phyloP scores from a whole-genome alignment of 371 early-diverging fungal genomes.

The Modicella reniformis region DNA sequence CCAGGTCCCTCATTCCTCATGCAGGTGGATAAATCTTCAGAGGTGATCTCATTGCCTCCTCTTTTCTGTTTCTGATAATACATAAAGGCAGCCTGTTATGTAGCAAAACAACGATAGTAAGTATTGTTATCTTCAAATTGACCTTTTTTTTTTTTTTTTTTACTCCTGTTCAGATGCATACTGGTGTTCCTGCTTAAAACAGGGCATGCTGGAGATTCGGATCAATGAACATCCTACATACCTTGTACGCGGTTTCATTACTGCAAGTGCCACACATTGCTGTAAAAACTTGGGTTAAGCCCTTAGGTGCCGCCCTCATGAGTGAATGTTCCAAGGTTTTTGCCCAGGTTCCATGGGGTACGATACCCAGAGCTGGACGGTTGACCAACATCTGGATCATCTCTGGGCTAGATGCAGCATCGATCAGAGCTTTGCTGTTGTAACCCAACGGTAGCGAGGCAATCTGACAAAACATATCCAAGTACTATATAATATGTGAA shows the following conservation, averaged over 20 bases:
- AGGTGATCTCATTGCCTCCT: slow-evolving; percentile 60
- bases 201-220: neutral
- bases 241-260: slow-evolving; percentile 81
- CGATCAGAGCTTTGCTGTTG: slow-evolving; percentile 75
- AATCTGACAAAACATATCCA: slow-evolving; percentile 81
- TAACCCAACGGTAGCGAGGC: slow-evolving; percentile 84
- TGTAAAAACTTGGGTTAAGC: slow-evolving; percentile 79
- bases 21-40: slow-evolving; percentile 64
- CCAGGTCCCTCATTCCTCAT: slow-evolving; percentile 80
- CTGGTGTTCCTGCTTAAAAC: no score
- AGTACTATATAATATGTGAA: slow-evolving; percentile 41
- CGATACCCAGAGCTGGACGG: slow-evolving; percentile 77
- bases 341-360: slow-evolving; percentile 74
- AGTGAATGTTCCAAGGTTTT: slow-evolving; percentile 71
- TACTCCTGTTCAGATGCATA: no score
- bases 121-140: no score
- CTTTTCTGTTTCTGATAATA: slow-evolving; percentile 68
- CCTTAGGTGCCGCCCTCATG: slow-evolving; percentile 75
- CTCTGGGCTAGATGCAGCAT: slow-evolving; percentile 59
- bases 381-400: slow-evolving; percentile 53
- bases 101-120: no score
- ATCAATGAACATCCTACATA: neutral
- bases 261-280: slow-evolving; percentile 82
- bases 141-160: no score
- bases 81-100: slow-evolving; percentile 79